Evolutionary conservation across 257 asterid genomes (phyloP).

Genomic region (Plantago ovata): DNA sequence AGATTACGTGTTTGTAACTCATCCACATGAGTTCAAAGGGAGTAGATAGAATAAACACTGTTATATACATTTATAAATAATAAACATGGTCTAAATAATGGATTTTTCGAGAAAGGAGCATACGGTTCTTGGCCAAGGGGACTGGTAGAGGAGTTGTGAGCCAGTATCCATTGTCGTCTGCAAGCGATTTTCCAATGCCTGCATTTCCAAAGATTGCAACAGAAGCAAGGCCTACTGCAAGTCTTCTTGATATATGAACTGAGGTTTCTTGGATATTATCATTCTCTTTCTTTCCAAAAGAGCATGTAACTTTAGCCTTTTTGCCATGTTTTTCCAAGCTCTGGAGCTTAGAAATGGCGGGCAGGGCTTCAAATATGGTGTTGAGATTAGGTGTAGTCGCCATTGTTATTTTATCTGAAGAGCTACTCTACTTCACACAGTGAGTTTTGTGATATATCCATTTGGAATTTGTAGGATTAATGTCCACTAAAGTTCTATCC

Average conservation of each 20-base stretch:
- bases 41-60: neutral
- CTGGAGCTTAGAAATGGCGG: slow-evolving; percentile 29
- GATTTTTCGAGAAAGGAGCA: slow-evolving; percentile 3
- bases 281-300: slow-evolving; percentile 24
- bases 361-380: slow-evolving; percentile 35
- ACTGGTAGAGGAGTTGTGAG: slow-evolving; percentile 54
- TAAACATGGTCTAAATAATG: too few species aligned
- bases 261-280: slow-evolving; percentile 22
- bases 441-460: too few species aligned
- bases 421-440: too few species aligned
- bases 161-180: slow-evolving; percentile 72
- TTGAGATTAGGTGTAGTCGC: slow-evolving; percentile 37
- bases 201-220: slow-evolving; percentile 34
- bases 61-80: neutral
- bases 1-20: neutral
- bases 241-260: slow-evolving; percentile 36
- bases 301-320: slow-evolving; percentile 21
- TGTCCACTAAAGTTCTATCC: too few species aligned
- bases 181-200: slow-evolving; percentile 29
- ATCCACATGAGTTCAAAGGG: too few species aligned
- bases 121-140: slow-evolving; percentile 49
- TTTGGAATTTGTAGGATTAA: too few species aligned
- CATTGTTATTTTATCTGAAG: slow-evolving; percentile 24
- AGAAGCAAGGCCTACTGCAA: slow-evolving; percentile 44
- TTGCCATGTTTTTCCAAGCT: slow-evolving; percentile 13